Conservation (phyloP, 2,329 filamentous ascomycete genomes). For the Trichoderma polysporum region DNA sequence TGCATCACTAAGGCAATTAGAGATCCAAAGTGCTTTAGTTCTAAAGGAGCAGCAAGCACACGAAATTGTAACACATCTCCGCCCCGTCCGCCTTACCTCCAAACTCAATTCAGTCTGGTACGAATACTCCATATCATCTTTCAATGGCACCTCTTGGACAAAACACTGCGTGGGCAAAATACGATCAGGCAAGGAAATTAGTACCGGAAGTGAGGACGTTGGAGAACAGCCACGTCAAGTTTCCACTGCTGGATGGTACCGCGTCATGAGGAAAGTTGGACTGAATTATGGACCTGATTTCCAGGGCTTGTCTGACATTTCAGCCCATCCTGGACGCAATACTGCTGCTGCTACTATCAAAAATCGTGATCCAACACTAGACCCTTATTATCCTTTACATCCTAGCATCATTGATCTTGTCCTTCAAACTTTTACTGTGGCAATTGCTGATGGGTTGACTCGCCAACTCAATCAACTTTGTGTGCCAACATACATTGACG, state of each 20-base stretch:
- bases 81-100: constrained; percentile 14
- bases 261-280: constrained; percentile 6
- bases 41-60: constrained; percentile 10
- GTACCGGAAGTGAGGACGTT: neutral
- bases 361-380: neutral
- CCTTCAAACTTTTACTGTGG: constrained; percentile 14
- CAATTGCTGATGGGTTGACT: neutral
- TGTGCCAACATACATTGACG: constrained; percentile 9
- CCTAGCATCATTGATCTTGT: constrained; percentile 19
- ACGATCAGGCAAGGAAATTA: constrained; percentile 1
- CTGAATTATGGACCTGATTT: constrained; percentile 21
- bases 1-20: constrained; percentile 16
- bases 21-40: constrained; percentile 21
- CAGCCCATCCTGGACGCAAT: constrained; percentile 2
- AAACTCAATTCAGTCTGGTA: constrained; percentile 23
- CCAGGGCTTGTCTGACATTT: constrained; percentile 19
- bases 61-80: constrained; percentile 23
- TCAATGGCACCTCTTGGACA: constrained; percentile 19
- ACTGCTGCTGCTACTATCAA: neutral
- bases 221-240: constrained; percentile 3
- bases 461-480: neutral
- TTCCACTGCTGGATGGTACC: constrained; percentile 9
- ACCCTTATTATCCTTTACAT: constrained; percentile 15
- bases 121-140: constrained; percentile 21
- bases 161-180: constrained; percentile 5